These are phyloP conservation scores for Aspergillus sparsus DNA, from an alignment of 495 filamentous ascomycete genomes.

Conservation along the genomic window DNA sequence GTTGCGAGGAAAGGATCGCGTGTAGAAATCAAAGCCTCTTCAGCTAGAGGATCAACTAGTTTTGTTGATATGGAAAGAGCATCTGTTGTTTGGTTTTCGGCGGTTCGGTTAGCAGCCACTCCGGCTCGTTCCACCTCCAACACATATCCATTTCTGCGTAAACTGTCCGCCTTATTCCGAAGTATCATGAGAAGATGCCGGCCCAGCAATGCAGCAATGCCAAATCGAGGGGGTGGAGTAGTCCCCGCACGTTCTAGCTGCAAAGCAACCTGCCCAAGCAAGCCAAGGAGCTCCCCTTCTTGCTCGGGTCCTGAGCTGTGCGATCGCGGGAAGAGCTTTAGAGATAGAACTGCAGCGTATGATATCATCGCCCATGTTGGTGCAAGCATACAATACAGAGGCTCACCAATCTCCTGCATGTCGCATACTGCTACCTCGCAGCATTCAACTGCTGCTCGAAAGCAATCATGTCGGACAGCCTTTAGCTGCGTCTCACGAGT, in stretches of 20 bases:
- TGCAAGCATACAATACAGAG: constrained; percentile 35
- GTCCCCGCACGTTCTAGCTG: constrained; percentile 29
- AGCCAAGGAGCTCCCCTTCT: constrained; percentile 28
- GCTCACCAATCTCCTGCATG: constrained; percentile 26
- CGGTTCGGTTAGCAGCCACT: too few relatives aligned
- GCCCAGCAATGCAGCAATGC: constrained; percentile 32
- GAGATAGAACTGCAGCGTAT: constrained; percentile 27
- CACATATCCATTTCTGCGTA: background rate
- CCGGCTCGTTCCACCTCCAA: background rate
- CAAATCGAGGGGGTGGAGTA: constrained; percentile 30
- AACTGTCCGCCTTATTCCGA: constrained; percentile 12
- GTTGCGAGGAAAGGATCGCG: constrained; percentile 24
- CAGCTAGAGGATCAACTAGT: too few relatives aligned
- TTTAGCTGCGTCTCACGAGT: constrained; percentile 33
- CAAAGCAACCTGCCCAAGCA: constrained; percentile 27
- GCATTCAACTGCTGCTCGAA: constrained; percentile 38
- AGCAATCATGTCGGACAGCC: constrained; percentile 44
- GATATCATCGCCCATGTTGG: constrained; percentile 39
- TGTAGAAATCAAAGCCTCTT: constrained; percentile 1
- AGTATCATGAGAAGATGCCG: constrained; percentile 30
- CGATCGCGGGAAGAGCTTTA: constrained; percentile 26
- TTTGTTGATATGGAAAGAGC: too few relatives aligned
- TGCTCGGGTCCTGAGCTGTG: constrained; percentile 17
- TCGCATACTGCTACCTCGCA: constrained; percentile 31
- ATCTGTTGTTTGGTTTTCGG: background rate